Percentiles rank a stretch among this genome's conserved stretches.
phyloP scores from a whole-genome alignment of 371 early-diverging fungal genomes.

The Batkoa obscura region DNA sequence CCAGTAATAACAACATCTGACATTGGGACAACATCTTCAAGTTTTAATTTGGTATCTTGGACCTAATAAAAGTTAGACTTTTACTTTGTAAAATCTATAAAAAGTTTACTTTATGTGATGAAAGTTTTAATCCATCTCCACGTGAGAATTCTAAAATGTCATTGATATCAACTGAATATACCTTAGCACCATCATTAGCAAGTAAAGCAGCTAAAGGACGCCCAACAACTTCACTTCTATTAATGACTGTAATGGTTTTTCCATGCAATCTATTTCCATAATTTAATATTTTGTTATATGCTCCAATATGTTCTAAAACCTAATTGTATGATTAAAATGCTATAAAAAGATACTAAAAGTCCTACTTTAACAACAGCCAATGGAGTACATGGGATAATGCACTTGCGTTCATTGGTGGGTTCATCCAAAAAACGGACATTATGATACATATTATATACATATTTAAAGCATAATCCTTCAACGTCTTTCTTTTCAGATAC shows the following conservation, averaged over 20 bases:
- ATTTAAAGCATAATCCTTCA: constrained; percentile 85
- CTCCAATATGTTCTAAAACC: constrained; percentile 80
- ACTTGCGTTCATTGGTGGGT: constrained; percentile 50
- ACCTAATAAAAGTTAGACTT: constrained; percentile 15
- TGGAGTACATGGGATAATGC: constrained; percentile 92
- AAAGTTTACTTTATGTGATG: constrained; percentile 44
- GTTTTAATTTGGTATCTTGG: constrained; percentile 38
- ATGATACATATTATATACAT: constrained; percentile 85
- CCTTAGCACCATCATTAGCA: constrained; percentile 94
- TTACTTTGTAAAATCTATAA: background rate
- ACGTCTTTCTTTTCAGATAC: constrained; percentile 83
- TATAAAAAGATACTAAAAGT: background rate
- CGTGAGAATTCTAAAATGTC: constrained; percentile 78
- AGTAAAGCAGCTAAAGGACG: constrained; percentile 92
- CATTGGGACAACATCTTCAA: constrained; percentile 57
- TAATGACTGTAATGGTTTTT: constrained; percentile 75
- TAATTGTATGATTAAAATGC: constrained; percentile 8
- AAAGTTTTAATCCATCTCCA: constrained; percentile 51
- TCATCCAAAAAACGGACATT: constrained; percentile 82
- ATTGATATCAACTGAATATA: constrained; percentile 81
- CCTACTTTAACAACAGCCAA: constrained; percentile 78
- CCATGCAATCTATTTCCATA: constrained; percentile 93
- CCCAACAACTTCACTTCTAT: constrained; percentile 92
- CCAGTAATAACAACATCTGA: constrained; percentile 95
- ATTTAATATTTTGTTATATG: constrained; percentile 73